Base-by-base conservation (phyloP, 495 filamentous ascomycete genomes). In the Astrothelium subdiscretum region DNA sequence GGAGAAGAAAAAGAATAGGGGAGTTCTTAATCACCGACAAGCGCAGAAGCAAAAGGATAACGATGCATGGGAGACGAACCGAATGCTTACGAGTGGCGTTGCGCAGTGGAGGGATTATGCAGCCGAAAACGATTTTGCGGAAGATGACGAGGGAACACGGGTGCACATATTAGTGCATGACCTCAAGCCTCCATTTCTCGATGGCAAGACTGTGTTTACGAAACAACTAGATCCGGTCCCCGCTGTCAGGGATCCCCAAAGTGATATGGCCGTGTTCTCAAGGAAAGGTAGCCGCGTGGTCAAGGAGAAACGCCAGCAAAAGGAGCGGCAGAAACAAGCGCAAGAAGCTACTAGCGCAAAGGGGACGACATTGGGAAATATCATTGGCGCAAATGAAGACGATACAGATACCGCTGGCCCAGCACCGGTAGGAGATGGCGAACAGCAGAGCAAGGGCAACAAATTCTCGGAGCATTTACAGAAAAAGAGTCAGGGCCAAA, bases 241-340 rank as follows among this genome's bases (percentile, higher is more conserved):
- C 3, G 95, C 95, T 10, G 87, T 99, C 13, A 81, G 87, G 15
- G 95, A 99, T 71, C 87, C 90, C 15, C 94, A 97, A 73, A 97
- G 95, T 72, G 95, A 99, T 69, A 96, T 99, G 95, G 95, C 95
- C 10, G 90, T 99, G 15, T 99, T 97, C 67, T 92, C 89, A 77
- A 84, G 92, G 24, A 97, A 96, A 74, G 95, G 95, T 1, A 97
- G 94, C 70, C 88, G 83, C 67, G 89, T 97, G 6, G 95, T 99
- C 11, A 87, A 87, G 69, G 94, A 99, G 63, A 85, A 86, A 67
- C 78, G 95, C 62, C 89, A 92, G 74, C 92, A 96, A 72, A 87
- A 90, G 59, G 95, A 99, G 71, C 84, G 95, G 35, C 90, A 96
- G 64, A 92, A 91, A 66, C 92, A 97, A 72, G 95, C 94, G 8